Base-by-base conservation (phyloP, 495 filamentous ascomycete genomes). In the Xylaria castorea region DNA sequence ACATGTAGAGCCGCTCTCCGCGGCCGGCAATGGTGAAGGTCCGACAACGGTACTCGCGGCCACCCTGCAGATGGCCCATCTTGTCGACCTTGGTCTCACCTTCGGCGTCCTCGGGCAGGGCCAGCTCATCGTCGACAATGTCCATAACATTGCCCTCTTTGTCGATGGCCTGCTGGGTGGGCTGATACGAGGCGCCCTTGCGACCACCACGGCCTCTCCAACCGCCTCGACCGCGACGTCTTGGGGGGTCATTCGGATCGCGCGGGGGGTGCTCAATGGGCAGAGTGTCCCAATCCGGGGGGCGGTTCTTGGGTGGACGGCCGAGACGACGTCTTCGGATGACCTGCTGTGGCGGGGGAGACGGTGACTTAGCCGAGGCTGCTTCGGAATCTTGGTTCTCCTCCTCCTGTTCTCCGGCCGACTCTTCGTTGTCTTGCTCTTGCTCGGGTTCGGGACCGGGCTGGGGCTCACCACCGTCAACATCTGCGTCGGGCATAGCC, bases 1-100 rank as follows among this genome's bases (percentile, higher is more conserved):
- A 84, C 96, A 99, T 99, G 89, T 99, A 99, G 20, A 97, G 88
- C 30, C 94, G 83, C 36, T 96, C 87, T n/a, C 90, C 93, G 61
- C 94, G 90, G 61, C 92, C 93, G 32, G 89, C 85, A 64, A 99
- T 92, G 38, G 90, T 97, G 79, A 99, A 99, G 2, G 93, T 95
- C 55, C 96, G 91, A 75, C 97, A 97, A 63, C 97, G 91, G 78
- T 98, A 99, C 74, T 98, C 93, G 74, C 96, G 88, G 11, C 91
- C 94, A 6, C 89, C 95, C 57, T 89, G 86, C 1, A 99, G 87
- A 65, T 92, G 87, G 25, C 96, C 96, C 71, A 92, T 83, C 80
- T 94, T 93, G 80, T 97, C 92, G 9, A 99, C 96, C 82, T 99
- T 99, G 60, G 89, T 89, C 80, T 97, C 94, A 73, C 96, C 96